Conservation (phyloP, 2,329 filamentous ascomycete genomes). For the Pestalotiopsis fici region DNA sequence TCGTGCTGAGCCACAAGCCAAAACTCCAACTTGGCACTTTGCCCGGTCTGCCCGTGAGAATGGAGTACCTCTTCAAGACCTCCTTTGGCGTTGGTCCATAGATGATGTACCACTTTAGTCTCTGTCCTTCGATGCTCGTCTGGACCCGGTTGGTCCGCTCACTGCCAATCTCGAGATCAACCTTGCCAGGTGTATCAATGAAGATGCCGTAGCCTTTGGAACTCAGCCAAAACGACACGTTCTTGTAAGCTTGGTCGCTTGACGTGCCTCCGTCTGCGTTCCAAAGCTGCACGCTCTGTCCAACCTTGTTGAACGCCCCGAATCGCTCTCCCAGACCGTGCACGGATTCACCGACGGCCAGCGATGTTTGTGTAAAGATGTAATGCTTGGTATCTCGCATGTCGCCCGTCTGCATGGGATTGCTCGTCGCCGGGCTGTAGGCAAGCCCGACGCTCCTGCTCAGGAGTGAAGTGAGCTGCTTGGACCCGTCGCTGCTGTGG, state of each 20-base stretch:
- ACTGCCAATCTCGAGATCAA: slow-evolving; percentile 74
- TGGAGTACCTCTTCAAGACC: slow-evolving; percentile 66
- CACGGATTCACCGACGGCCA: slow-evolving; percentile 64
- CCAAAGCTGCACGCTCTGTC: slow-evolving; percentile 68
- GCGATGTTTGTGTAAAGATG: slow-evolving; percentile 56
- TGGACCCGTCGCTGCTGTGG: slow-evolving; percentile 48
- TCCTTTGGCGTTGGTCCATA: slow-evolving; percentile 73
- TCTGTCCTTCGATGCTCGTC: slow-evolving; percentile 67
- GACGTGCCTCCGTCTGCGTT: slow-evolving; percentile 67
- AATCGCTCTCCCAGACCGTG: slow-evolving; percentile 78
- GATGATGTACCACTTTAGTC: slow-evolving; percentile 74
- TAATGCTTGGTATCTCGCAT: slow-evolving; percentile 55
- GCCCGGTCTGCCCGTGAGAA: slow-evolving; percentile 65
- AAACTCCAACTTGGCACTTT: slow-evolving; percentile 74
- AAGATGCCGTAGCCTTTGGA: slow-evolving; percentile 78
- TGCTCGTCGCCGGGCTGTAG: slow-evolving; percentile 54
- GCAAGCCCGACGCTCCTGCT: slow-evolving; percentile 59
- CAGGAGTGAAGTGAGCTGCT: slow-evolving; percentile 54
- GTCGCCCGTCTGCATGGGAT: slow-evolving; percentile 53
- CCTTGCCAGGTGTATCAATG: slow-evolving; percentile 68
- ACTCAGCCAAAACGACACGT: slow-evolving; percentile 69
- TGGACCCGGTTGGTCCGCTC: slow-evolving; percentile 73
- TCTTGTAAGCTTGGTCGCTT: slow-evolving; percentile 73
- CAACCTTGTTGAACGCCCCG: slow-evolving; percentile 75
- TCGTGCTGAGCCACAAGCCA: slow-evolving; percentile 76